Conservation (phyloP, 768 basidiomycete genomes). For the Tylopilus felleus region DNA sequence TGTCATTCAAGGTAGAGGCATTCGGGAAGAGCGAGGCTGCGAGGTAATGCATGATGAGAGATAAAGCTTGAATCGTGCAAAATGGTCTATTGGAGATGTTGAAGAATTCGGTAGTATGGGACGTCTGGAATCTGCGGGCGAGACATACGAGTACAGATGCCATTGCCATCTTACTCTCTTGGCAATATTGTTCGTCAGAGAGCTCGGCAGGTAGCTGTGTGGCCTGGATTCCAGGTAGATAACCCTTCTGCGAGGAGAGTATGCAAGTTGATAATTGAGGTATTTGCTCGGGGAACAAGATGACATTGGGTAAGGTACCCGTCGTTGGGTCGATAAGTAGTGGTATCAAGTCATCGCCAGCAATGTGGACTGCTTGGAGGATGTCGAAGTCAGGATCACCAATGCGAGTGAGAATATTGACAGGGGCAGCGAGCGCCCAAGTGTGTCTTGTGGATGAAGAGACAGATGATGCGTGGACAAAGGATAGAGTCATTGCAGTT, state of each 20-base stretch:
- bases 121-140: slow-evolving; percentile 42
- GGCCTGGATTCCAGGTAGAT: slow-evolving; percentile 33
- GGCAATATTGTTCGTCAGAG: slow-evolving; percentile 25
- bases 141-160: slow-evolving; percentile 43
- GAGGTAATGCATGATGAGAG: slow-evolving; percentile 47
- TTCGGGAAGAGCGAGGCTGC: slow-evolving; percentile 43
- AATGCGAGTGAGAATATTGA: slow-evolving; percentile 25
- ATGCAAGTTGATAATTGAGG: slow-evolving; percentile 34
- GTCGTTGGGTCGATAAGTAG: slow-evolving; percentile 35
- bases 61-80: slow-evolving; percentile 35
- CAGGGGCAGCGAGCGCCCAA: slow-evolving; percentile 18
- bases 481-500: slow-evolving; percentile 32
- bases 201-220: slow-evolving; percentile 20
- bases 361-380: slow-evolving; percentile 32
- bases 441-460: slow-evolving; percentile 20
- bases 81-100: slow-evolving; percentile 27
- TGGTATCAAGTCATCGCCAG: slow-evolving; percentile 32
- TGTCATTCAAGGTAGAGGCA: slow-evolving; percentile 47
- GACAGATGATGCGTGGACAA: slow-evolving; percentile 20
- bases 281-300: slow-evolving; percentile 42
- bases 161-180: slow-evolving; percentile 32
- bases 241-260: slow-evolving; percentile 35
- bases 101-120: slow-evolving; percentile 23
- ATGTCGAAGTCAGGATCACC: slow-evolving; percentile 36
- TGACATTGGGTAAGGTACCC: slow-evolving; percentile 39